phyloP scores from a whole-genome alignment of 352 stramenopile genomes.

The Phytophthora brassicae region DNA sequence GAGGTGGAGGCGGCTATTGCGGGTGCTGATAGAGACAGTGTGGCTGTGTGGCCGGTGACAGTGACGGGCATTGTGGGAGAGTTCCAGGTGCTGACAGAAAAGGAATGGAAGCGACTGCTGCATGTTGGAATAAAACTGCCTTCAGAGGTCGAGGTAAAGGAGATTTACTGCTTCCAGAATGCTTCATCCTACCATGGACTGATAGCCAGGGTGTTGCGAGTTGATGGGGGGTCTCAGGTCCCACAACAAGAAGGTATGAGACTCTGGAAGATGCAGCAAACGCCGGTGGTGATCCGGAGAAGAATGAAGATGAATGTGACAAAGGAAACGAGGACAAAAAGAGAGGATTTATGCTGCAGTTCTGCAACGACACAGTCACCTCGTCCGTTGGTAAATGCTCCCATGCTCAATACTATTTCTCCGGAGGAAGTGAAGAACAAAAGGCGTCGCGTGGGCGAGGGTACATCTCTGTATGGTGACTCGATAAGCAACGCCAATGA shows the following conservation, averaged over 20 bases:
- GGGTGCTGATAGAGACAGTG: not conserved
- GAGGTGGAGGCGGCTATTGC: not conserved
- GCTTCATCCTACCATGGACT: conserved; percentile 26
- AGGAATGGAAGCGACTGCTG: conserved; percentile 35
- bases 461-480: not conserved
- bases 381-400: not conserved
- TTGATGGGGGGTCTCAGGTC: conserved; percentile 8
- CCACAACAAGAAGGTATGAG: not conserved
- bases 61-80: conserved; percentile 19
- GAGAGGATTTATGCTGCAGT: not conserved
- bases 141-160: conserved; percentile 19
- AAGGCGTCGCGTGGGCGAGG: not conserved
- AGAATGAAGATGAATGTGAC: not conserved
- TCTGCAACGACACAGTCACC: not conserved
- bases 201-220: conserved; percentile 29
- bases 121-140: conserved; percentile 29
- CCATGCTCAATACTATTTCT: not conserved
- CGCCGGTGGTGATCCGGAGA: not conserved
- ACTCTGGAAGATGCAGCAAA: conserved; percentile 18
- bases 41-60: conserved; percentile 20
- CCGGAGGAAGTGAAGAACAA: conserved; percentile 10
- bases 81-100: conserved; percentile 29
- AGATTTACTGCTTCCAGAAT: conserved; percentile 45
- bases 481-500: conserved; percentile 2
- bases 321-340: not conserved